These are phyloP conservation scores for Lathyrus tuberosus DNA, from an alignment of 306 rosid genomes.

Conservation along the genomic window DNA sequence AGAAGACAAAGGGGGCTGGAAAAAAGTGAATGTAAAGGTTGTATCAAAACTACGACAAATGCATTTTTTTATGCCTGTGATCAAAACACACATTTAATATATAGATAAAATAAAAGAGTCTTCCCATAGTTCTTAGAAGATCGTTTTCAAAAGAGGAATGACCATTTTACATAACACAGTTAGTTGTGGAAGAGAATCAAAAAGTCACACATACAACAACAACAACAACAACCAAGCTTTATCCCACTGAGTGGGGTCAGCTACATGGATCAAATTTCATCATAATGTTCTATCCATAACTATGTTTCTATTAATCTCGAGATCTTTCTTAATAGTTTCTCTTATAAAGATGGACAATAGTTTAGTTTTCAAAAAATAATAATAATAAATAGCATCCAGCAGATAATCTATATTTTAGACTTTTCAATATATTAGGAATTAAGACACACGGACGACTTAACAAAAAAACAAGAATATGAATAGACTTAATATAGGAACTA, in stretches of 20 bases:
- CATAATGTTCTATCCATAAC: too few species aligned
- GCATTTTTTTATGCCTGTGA: conserved; percentile 15
- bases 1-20: conserved; percentile 69
- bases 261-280: too few species aligned
- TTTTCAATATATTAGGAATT: conserved; percentile 29
- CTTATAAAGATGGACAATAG: neutral
- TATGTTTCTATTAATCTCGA: too few species aligned
- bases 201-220: neutral
- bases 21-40: conserved; percentile 9
- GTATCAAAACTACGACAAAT: conserved; percentile 28
- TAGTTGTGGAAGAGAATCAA: conserved; percentile 20
- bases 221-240: too few species aligned
- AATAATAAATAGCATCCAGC: neutral
- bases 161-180: conserved; percentile 13
- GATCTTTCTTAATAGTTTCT: too few species aligned
- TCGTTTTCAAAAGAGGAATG: conserved; percentile 11
- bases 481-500: conserved; percentile 39
- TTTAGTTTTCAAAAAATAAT: conserved; percentile 2
- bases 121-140: conserved; percentile 5
- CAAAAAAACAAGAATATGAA: conserved; percentile 22
- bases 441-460: conserved; percentile 12
- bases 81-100: conserved; percentile 6
- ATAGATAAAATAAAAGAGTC: neutral
- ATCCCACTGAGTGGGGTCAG: too few species aligned
- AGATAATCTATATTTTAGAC: conserved; percentile 12